phyloP scores from a whole-genome alignment of 441 rosid species.

The Adansonia madagascariensis region DNA sequence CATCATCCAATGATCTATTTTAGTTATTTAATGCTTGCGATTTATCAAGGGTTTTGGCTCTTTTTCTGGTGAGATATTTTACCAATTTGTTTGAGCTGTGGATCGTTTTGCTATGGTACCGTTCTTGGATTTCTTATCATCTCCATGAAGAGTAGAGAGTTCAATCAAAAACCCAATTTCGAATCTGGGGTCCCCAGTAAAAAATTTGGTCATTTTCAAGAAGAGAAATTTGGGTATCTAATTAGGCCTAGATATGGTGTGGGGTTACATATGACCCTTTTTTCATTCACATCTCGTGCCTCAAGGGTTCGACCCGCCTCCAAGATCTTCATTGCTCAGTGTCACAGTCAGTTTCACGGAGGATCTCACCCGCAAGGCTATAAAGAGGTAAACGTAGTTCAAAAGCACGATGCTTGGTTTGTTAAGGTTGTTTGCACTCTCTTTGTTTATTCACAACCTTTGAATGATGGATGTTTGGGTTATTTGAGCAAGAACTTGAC shows the following conservation, averaged over 20 bases:
- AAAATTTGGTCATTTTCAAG: constrained; percentile 21
- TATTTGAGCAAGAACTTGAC: constrained; percentile 62
- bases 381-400: constrained; percentile 43
- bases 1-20: background rate
- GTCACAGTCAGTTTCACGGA: constrained; percentile 47
- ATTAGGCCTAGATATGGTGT: constrained; percentile 40
- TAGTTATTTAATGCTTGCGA: background rate
- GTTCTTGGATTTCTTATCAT: constrained; percentile 11
- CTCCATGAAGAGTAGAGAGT: constrained; percentile 38
- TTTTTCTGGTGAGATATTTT: background rate
- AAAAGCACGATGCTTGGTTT: constrained; percentile 66
- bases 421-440: constrained; percentile 70
- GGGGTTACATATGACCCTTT: constrained; percentile 57
- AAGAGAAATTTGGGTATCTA: constrained; percentile 14
- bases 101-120: constrained; percentile 30
- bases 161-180: constrained; percentile 18
- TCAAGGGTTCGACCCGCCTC: constrained; percentile 61
- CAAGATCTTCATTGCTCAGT: constrained; percentile 39
- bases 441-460: constrained; percentile 44
- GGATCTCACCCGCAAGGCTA: constrained; percentile 44
- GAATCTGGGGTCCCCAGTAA: constrained; percentile 16
- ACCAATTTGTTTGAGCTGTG: background rate
- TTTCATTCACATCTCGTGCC: constrained; percentile 38
- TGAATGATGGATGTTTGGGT: constrained; percentile 43
- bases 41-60: background rate